phyloP scores from a whole-genome alignment of 179 eudicot genomes.

The Nepenthes alata region DNA sequence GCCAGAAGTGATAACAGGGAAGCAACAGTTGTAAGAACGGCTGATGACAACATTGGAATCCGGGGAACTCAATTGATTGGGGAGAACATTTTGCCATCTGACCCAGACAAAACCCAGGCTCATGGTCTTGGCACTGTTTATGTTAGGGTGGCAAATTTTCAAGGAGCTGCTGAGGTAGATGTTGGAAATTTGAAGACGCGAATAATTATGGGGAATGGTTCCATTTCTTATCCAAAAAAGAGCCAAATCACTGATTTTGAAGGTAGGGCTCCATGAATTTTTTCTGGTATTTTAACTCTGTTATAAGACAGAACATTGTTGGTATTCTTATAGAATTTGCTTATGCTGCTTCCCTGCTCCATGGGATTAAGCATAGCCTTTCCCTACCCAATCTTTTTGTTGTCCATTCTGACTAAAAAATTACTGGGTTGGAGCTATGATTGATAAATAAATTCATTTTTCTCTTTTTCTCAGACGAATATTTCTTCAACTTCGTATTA shows the following conservation, averaged over 20 bases:
- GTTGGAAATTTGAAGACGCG: slow-evolving; percentile 16
- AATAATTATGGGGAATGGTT: slow-evolving; percentile 5
- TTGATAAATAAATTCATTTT: too few relatives aligned
- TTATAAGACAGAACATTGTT: not conserved
- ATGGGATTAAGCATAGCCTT: too few relatives aligned
- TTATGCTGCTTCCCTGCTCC: too few relatives aligned
- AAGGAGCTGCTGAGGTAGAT: slow-evolving; percentile 8
- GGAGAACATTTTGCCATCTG: slow-evolving; percentile 9
- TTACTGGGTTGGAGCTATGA: too few relatives aligned
- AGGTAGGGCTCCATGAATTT: slow-evolving; percentile 25
- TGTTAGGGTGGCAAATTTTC: not conserved
- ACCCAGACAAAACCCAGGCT: slow-evolving; percentile 11
- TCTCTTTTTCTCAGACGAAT: too few relatives aligned
- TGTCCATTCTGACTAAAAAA: too few relatives aligned
- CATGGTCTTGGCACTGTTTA: slow-evolving; percentile 19
- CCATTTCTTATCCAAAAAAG: slow-evolving; percentile 14
- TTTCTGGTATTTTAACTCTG: not conserved
- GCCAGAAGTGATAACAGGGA: slow-evolving; percentile 14
- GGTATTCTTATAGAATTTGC: too few relatives aligned
- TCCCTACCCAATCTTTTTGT: too few relatives aligned
- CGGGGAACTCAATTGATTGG: slow-evolving; percentile 13
- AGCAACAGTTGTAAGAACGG: slow-evolving; percentile 14
- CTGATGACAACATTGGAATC: slow-evolving; percentile 19
- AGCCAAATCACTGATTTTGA: slow-evolving; percentile 11
- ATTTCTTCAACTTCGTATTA: too few relatives aligned